Conservation (phyloP, 2,329 filamentous ascomycete genomes). For the Teratosphaeria viscida region DNA sequence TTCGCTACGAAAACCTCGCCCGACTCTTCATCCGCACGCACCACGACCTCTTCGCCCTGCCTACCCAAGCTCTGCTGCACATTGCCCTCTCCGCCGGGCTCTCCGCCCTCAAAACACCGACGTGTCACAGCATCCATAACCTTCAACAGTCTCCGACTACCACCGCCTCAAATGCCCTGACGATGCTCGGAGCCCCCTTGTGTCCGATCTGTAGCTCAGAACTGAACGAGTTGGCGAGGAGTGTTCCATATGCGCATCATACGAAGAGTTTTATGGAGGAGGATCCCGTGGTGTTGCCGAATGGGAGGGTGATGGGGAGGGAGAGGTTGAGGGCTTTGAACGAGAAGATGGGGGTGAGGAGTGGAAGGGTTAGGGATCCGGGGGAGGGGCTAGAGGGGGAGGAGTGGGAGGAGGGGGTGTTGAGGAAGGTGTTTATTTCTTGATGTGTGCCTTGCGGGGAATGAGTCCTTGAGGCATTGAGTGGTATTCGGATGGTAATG, state of each 20-base stretch:
- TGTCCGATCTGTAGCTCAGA: conserved; percentile 96
- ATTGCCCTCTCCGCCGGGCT: conserved; percentile 83
- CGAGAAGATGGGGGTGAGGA: conserved; percentile 61
- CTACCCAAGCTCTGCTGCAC: conserved; percentile 73
- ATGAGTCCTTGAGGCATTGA: too few relatives aligned
- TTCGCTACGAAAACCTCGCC: conserved; percentile 67
- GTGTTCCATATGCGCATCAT: conserved; percentile 90
- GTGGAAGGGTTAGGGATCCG: conserved; percentile 64
- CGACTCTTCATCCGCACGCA: conserved; percentile 76
- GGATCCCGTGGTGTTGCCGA: conserved; percentile 78
- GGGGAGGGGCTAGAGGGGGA: conserved; percentile 46
- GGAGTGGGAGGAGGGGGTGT: conserved; percentile 49
- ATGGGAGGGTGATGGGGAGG: conserved; percentile 73
- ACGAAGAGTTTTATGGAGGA: conserved; percentile 86
- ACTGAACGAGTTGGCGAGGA: conserved; percentile 78
- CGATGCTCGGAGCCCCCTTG: conserved; percentile 51
- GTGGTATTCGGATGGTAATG: too few relatives aligned
- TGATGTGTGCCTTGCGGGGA: background rate
- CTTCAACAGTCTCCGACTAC: background rate
- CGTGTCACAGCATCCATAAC: conserved; percentile 59
- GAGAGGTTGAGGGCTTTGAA: conserved; percentile 66
- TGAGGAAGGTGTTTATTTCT: conserved; percentile 88
- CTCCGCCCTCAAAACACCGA: conserved; percentile 88
- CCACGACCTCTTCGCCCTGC: conserved; percentile 74
- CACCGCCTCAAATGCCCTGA: conserved; percentile 45